Base-by-base conservation (phyloP, 164 flowering plant genomes). In the Stephania yunnanensis region DNA sequence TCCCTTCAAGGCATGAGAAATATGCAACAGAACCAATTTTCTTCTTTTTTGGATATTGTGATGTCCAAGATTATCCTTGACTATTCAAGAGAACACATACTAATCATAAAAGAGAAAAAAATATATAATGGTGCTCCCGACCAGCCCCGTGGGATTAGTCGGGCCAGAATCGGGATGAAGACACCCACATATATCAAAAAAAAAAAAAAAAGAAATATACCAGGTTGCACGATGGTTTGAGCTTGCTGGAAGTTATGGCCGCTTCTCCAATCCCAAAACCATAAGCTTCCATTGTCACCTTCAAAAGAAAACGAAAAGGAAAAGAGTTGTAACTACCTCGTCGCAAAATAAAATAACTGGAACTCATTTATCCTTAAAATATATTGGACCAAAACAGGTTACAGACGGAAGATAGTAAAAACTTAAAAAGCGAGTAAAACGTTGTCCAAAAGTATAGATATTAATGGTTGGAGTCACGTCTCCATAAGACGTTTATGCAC, bases 221-320 rank as follows among this genome's bases (percentile, higher is more conserved):
- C 99, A 50, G 99, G 99, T 81, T 96, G 99, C 71, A 96, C 99
- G 75, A 92, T 91, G 12, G 99, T 94, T 81, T 96, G 91, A 20
- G 89, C 42, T 84, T 96, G 99, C 88, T 94, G 99, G 79, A 94
- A 96, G 84, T 90, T 96, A 81, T 96, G 95, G 45, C 99, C 98
- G 73, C 99, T 96, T 75, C 82, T 92, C 99, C 98, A 96, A 73
- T 96, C 99, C 99, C 99, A 96, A 81, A 91, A 94, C 99, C 99
- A 96, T 81, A 94, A 46, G 80, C 98, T 91, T 46, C 98, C 99
- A 85, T 92, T 94, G 80, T 96, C 99, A 80, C 99, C 98, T 96
- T 58, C 77, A 74, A 70, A 20, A 65, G 9, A 77, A 63, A 31
- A 48, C 20, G 76, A 78, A 73, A 15, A 45, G 3, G 25, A 11